phyloP scores from a whole-genome alignment of 2,329 filamentous ascomycete species.

The Metarhizium guizhouense region DNA sequence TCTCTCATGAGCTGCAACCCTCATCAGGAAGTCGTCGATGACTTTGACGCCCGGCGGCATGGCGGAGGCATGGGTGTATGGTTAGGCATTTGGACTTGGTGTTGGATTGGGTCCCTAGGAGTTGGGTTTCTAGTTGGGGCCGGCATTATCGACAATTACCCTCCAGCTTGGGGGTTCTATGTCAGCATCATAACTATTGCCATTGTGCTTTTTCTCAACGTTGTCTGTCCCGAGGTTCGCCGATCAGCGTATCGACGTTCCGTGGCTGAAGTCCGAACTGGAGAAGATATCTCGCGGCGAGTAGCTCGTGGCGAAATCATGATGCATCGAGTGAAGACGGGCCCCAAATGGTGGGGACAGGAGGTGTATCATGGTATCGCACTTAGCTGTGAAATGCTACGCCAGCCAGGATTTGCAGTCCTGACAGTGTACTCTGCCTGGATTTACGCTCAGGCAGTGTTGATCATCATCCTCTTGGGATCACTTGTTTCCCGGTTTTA shows the following conservation, averaged over 20 bases:
- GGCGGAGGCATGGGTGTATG: constrained; percentile 74
- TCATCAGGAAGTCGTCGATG: constrained; percentile 61
- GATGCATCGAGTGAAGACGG: constrained; percentile 63
- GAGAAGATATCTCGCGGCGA: constrained; percentile 42
- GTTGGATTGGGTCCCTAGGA: constrained; percentile 62
- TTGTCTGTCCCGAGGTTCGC: constrained; percentile 63
- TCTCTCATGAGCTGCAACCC: constrained; percentile 65
- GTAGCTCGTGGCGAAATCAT: constrained; percentile 67
- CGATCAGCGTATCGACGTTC: constrained; percentile 60
- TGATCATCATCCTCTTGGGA: constrained; percentile 64
- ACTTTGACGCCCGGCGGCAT: constrained; percentile 61
- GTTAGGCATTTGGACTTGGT: constrained; percentile 72
- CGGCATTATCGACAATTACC: constrained; percentile 53
- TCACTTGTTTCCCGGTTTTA: constrained; percentile 64
- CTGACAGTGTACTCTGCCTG: constrained; percentile 66
- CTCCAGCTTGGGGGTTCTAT: constrained; percentile 69
- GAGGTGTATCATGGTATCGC: constrained; percentile 63
- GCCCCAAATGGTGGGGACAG: constrained; percentile 69
- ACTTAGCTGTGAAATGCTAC: constrained; percentile 61
- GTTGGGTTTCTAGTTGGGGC: constrained; percentile 66
- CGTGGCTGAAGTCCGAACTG: constrained; percentile 52
- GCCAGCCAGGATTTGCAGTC: constrained; percentile 64
- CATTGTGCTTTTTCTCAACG: constrained; percentile 57
- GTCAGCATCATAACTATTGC: constrained; percentile 60
- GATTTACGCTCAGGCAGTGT: constrained; percentile 69